Evolutionary conservation across 164 flowering plant species (phyloP).

Genomic region (Berberis vulgaris): DNA sequence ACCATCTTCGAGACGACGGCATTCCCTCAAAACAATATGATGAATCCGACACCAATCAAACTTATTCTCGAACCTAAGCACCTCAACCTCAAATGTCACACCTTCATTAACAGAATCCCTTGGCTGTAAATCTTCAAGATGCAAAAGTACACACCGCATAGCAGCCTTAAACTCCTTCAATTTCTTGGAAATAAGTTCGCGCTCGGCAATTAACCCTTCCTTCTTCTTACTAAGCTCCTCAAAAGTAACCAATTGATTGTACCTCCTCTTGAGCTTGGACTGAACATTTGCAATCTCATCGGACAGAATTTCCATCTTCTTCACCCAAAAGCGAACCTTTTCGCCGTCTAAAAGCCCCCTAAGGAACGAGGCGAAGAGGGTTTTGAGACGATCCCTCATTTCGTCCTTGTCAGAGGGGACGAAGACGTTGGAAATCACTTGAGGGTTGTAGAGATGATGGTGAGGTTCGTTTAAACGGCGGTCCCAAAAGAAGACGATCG

Average conservation of each 20-base stretch:
- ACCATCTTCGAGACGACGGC: slow-evolving; percentile 56
- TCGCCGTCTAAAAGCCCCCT: slow-evolving; percentile 28
- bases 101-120: slow-evolving; percentile 1
- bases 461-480: slow-evolving; percentile 35
- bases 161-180: slow-evolving; percentile 53
- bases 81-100: slow-evolving; percentile 5
- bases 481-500: slow-evolving; percentile 48
- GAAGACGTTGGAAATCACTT: slow-evolving; percentile 11
- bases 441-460: slow-evolving; percentile 18
- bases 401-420: slow-evolving; percentile 46
- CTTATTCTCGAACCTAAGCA: slow-evolving; percentile 24
- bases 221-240: slow-evolving; percentile 17
- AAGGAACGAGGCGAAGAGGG: slow-evolving; percentile 26
- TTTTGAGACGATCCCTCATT: slow-evolving; percentile 30
- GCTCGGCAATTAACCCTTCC: slow-evolving; percentile 27
- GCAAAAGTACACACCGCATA: slow-evolving; percentile 34
- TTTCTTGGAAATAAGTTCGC: slow-evolving; percentile 34
- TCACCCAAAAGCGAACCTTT: slow-evolving; percentile 22
- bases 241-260: background rate
- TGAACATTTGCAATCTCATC: slow-evolving; percentile 25
- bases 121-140: slow-evolving; percentile 24
- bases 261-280: slow-evolving; percentile 1
- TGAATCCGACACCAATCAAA: slow-evolving; percentile 45
- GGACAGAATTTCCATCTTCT: slow-evolving; percentile 17
- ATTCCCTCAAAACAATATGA: slow-evolving; percentile 45